Conservation (phyloP, 768 basidiomycete species). For the Tulasnella sp. region DNA sequence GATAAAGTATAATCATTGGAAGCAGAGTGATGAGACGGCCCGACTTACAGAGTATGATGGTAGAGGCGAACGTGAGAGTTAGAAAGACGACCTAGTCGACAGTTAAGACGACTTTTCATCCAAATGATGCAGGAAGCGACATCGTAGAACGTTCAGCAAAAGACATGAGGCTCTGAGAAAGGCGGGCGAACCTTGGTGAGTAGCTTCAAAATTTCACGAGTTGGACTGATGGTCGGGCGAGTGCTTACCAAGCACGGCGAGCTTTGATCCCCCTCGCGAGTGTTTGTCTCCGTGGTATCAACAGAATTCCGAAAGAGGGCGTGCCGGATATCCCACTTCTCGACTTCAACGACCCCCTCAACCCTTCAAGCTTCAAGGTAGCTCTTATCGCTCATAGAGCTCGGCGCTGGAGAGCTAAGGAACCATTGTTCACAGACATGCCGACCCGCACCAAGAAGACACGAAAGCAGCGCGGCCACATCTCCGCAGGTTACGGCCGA, state of each 20-base stretch:
- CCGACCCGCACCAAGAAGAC: slow-evolving; percentile 95
- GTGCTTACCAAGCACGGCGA: neutral
- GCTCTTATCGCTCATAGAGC: neutral
- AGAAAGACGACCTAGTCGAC: neutral
- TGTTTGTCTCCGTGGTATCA: neutral
- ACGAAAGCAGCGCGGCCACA: slow-evolving; percentile 98
- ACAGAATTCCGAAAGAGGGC: neutral
- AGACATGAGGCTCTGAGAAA: neutral
- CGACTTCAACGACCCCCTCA: neutral
- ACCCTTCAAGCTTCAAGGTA: neutral
- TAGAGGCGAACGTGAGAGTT: neutral
- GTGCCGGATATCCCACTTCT: neutral
- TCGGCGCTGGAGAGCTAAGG: neutral
- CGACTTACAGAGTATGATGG: neutral
- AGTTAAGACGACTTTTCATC: neutral
- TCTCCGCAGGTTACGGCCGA: slow-evolving; percentile 99
- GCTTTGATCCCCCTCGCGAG: neutral
- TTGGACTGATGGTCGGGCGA: neutral
- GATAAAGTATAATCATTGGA: slow-evolving; percentile 39
- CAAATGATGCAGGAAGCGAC: neutral
- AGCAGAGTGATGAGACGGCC: neutral
- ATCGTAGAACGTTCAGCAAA: neutral
- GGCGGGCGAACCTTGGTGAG: neutral
- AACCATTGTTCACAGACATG: slow-evolving; percentile 44
- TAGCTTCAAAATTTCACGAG: neutral